These are phyloP conservation scores for Phaseolus lunatus DNA, from an alignment of 306 rosid genomes.

Conservation along the genomic window DNA sequence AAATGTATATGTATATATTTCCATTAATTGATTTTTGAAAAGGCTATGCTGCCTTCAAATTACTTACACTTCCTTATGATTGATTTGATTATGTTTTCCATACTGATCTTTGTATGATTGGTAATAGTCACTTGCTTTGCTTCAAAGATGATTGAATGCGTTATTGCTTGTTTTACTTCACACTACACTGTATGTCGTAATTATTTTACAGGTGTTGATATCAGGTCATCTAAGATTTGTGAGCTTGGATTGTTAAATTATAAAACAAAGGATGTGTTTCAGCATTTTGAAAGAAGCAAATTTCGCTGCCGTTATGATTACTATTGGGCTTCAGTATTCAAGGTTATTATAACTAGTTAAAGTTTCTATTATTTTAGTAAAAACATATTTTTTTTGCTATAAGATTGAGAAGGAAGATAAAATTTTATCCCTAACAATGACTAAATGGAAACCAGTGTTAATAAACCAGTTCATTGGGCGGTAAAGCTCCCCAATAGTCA, in stretches of 20 bases:
- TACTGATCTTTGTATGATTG: constrained; percentile 20
- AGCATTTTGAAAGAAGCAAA: constrained; percentile 75
- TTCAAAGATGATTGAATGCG: not conserved
- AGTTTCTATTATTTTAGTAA: constrained; percentile 12
- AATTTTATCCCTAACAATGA: constrained; percentile 16
- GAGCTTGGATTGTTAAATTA: constrained; percentile 83
- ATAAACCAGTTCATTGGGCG: constrained; percentile 21
- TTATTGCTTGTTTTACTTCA: not conserved
- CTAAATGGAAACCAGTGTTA: not conserved
- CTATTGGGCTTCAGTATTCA: constrained; percentile 93
- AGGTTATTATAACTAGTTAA: constrained; percentile 56
- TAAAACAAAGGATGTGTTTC: constrained; percentile 77
- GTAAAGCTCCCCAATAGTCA: constrained; percentile 12
- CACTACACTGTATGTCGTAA: constrained; percentile 12
- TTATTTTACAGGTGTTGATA: constrained; percentile 85
- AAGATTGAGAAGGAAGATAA: constrained; percentile 32
- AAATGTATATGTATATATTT: not conserved
- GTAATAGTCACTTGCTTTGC: constrained; percentile 9
- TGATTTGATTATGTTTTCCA: constrained; percentile 27
- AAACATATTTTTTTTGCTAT: constrained; percentile 20
- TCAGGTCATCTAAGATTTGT: constrained; percentile 90
- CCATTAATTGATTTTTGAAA: not conserved
- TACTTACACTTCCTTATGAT: constrained; percentile 19
- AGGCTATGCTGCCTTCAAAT: not conserved
- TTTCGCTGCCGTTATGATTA: constrained; percentile 88